These are phyloP conservation scores for Exobasidium rhododendri DNA, from an alignment of 1,284 basidiomycete species.

Conservation along the genomic window DNA sequence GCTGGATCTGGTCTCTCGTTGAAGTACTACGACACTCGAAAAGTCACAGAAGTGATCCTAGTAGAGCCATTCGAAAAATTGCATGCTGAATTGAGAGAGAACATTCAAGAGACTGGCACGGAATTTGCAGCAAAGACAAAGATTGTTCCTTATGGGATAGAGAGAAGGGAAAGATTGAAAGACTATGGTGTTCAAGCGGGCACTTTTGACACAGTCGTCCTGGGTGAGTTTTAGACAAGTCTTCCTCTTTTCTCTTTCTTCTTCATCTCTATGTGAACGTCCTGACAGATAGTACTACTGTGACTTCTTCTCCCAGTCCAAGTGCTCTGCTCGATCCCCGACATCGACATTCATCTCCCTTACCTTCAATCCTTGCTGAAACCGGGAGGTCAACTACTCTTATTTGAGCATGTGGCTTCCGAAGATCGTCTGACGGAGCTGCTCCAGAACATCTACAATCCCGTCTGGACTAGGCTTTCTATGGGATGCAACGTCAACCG, in stretches of 20 bases:
- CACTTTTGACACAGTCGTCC: conserved; percentile 37
- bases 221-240: conserved; percentile 8
- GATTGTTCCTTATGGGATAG: conserved; percentile 26
- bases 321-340: conserved; percentile 37
- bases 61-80: conserved; percentile 35
- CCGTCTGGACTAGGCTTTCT: conserved; percentile 28
- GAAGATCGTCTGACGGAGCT: conserved; percentile 20
- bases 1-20: conserved; percentile 32
- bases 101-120: conserved; percentile 15
- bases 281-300: too few species aligned
- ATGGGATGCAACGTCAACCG: conserved; percentile 32
- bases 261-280: not conserved
- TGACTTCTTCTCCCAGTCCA: conserved; percentile 25
- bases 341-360: conserved; percentile 31
- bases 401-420: conserved; percentile 42
- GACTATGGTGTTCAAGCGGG: conserved; percentile 23
- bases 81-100: conserved; percentile 18
- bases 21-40: conserved; percentile 29
- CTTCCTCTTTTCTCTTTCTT: not conserved
- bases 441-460: conserved; percentile 20
- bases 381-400: conserved; percentile 35
- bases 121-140: conserved; percentile 20
- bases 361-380: conserved; percentile 32
- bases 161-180: conserved; percentile 8
- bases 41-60: conserved; percentile 22